Evolutionary conservation across 768 basidiomycete genomes (phyloP).

Genomic region (Termitomyces sp.): DNA sequence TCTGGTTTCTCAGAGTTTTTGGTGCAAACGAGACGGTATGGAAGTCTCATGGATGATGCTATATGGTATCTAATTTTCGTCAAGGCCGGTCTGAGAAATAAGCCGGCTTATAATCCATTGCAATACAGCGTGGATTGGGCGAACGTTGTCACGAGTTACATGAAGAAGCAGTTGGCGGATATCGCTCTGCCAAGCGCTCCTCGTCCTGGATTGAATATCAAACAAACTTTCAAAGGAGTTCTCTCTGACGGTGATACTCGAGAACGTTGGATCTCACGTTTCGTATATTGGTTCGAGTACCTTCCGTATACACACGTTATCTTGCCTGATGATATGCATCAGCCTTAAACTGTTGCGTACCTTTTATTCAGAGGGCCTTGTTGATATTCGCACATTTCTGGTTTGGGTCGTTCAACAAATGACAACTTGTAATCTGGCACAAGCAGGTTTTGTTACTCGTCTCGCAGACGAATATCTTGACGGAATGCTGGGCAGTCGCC

Average conservation of each 20-base stretch:
- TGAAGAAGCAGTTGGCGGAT: conserved; percentile 78
- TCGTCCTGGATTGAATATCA: conserved; percentile 72
- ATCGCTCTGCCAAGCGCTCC: conserved; percentile 79
- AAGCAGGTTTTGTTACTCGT: conserved; percentile 69
- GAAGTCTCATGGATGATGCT: neutral
- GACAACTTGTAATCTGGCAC: conserved; percentile 73
- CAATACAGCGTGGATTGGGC: conserved; percentile 88
- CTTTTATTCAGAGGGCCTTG: conserved; percentile 76
- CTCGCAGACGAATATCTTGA: conserved; percentile 79
- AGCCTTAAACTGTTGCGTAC: conserved; percentile 70
- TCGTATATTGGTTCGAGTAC: conserved; percentile 62
- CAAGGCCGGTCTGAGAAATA: conserved; percentile 67
- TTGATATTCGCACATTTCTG: conserved; percentile 74
- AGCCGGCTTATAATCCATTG: conserved; percentile 73
- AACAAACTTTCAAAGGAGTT: conserved; percentile 79
- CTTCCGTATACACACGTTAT: neutral
- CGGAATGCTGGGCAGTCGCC: conserved; percentile 61
- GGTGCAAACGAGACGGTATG: conserved; percentile 82
- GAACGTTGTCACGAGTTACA: conserved; percentile 69
- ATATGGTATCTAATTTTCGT: conserved; percentile 3
- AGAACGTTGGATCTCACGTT: conserved; percentile 74
- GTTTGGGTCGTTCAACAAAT: conserved; percentile 78
- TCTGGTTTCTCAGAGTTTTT: conserved; percentile 85
- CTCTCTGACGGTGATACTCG: conserved; percentile 66
- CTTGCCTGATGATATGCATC: neutral